Evolutionary conservation across 331 rosid species (phyloP).

Genomic region (Prunus yedoensis): DNA sequence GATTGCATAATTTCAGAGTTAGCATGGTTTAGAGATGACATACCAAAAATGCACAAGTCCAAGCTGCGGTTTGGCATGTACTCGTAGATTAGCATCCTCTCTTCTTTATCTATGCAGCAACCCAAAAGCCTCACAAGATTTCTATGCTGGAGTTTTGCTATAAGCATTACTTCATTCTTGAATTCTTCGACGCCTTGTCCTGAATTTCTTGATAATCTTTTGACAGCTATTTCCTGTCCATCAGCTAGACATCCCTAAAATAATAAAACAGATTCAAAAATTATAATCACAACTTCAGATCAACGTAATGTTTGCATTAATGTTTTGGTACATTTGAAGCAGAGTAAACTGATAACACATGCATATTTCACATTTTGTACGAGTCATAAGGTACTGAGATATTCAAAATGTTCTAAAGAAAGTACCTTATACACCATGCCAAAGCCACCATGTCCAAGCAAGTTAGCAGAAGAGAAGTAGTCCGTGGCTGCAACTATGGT

Average conservation of each 20-base stretch:
- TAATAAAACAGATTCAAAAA: not conserved
- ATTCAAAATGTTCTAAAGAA: too few relatives aligned
- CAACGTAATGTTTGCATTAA: not conserved
- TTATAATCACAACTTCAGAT: not conserved
- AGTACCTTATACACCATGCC: slow-evolving; percentile 37
- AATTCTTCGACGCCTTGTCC: slow-evolving; percentile 36
- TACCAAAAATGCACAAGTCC: slow-evolving; percentile 34
- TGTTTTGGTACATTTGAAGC: not conserved
- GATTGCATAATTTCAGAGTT: not conserved
- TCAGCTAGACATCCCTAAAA: slow-evolving; percentile 32
- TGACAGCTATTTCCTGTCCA: slow-evolving; percentile 32
- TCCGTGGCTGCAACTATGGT: slow-evolving; percentile 23
- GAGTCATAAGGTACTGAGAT: not conserved
- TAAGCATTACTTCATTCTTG: slow-evolving; percentile 34
- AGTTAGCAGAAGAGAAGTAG: slow-evolving; percentile 24
- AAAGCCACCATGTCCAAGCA: slow-evolving; percentile 39
- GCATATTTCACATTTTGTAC: not conserved
- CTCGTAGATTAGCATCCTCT: slow-evolving; percentile 39
- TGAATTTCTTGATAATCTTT: slow-evolving; percentile 32
- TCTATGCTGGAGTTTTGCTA: slow-evolving; percentile 39
- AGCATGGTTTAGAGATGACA: not conserved
- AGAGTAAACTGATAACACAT: not conserved
- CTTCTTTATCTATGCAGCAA: slow-evolving; percentile 30
- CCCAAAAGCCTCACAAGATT: slow-evolving; percentile 39
- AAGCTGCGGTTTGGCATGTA: slow-evolving; percentile 37